Evolutionary conservation across 768 basidiomycete species (phyloP).

Genomic region (Amylocystis lapponica): DNA sequence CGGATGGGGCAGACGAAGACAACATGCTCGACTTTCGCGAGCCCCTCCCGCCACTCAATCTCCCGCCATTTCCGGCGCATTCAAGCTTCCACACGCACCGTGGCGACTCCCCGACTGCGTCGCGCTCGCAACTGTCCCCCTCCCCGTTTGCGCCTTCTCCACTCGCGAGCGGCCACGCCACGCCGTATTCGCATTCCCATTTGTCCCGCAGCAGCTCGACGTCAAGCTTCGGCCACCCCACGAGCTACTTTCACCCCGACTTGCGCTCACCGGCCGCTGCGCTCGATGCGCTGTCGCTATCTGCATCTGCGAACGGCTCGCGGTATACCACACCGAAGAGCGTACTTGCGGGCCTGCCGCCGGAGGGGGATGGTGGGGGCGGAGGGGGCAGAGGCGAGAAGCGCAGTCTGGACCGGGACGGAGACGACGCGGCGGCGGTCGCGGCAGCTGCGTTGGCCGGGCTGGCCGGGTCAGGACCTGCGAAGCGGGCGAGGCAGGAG

Average conservation of each 20-base stretch:
- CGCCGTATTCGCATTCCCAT: neutral
- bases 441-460: slow-evolving; percentile 17
- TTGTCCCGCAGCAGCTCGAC: slow-evolving; percentile 8
- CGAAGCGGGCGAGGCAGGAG: slow-evolving; percentile 3
- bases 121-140: no score
- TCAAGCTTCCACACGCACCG: slow-evolving; percentile 5
- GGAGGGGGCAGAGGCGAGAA: slow-evolving; percentile 10
- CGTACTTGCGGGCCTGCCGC: slow-evolving; percentile 11
- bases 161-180: no score
- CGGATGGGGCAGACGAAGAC: slow-evolving; percentile 4
- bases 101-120: no score
- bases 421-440: slow-evolving; percentile 12
- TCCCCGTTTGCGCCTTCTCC: no score
- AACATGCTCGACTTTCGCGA: slow-evolving; percentile 13
- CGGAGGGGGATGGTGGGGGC: slow-evolving; percentile 14
- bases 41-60: slow-evolving; percentile 4
- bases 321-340: slow-evolving; percentile 19
- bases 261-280: slow-evolving; percentile 9
- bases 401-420: slow-evolving; percentile 10
- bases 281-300: slow-evolving; percentile 20
- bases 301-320: slow-evolving; percentile 14
- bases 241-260: slow-evolving; percentile 5
- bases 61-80: neutral
- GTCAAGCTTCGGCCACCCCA: slow-evolving; percentile 10
- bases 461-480: slow-evolving; percentile 10